A percentile compares a stretch with the other conserved stretches of the same genome.
Evolutionary conservation across 2,329 filamentous ascomycete genomes (phyloP).

Genomic region (Beauveria varroae): DNA sequence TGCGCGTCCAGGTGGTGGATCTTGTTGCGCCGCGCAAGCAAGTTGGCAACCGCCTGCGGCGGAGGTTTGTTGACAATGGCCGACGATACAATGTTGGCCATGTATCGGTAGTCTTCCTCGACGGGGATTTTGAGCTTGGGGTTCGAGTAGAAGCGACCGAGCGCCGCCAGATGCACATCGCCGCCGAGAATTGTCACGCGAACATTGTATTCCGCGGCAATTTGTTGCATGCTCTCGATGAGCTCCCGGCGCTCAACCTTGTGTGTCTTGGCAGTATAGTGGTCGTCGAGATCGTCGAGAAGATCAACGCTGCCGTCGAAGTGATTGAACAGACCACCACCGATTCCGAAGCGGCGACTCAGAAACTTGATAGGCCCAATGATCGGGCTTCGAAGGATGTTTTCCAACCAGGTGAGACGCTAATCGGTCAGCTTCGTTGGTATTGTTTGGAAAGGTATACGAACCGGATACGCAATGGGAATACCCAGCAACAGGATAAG

Average conservation of each 20-base stretch:
- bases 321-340: slow-evolving; percentile 81
- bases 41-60: slow-evolving; percentile 78
- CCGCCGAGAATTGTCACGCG: slow-evolving; percentile 89
- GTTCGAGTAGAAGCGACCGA: slow-evolving; percentile 93
- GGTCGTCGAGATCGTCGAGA: slow-evolving; percentile 87
- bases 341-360: slow-evolving; percentile 82
- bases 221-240: slow-evolving; percentile 71
- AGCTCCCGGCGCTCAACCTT: slow-evolving; percentile 78
- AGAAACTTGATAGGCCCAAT: slow-evolving; percentile 85
- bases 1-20: slow-evolving; percentile 60
- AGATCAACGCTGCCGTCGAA: slow-evolving; percentile 93
- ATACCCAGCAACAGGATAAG: slow-evolving; percentile 82
- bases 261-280: slow-evolving; percentile 89
- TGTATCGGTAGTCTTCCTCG: slow-evolving; percentile 84
- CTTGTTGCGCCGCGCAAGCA: slow-evolving; percentile 85
- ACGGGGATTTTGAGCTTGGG: slow-evolving; percentile 68
- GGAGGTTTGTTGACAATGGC: slow-evolving; percentile 95
- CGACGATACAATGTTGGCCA: slow-evolving; percentile 89
- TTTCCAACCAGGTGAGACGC: slow-evolving; percentile 94
- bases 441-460: slow-evolving; percentile 18
- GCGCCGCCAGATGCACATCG: slow-evolving; percentile 85
- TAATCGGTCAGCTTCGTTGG: slow-evolving; percentile 20
- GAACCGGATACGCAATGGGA: slow-evolving; percentile 72
- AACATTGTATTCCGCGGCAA: slow-evolving; percentile 80
- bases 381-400: slow-evolving; percentile 77